Evolutionary conservation across 441 rosid species (phyloP), one percentile per base, ranked within the genome.

Genomic region (Isatis lusitanica): DNA sequence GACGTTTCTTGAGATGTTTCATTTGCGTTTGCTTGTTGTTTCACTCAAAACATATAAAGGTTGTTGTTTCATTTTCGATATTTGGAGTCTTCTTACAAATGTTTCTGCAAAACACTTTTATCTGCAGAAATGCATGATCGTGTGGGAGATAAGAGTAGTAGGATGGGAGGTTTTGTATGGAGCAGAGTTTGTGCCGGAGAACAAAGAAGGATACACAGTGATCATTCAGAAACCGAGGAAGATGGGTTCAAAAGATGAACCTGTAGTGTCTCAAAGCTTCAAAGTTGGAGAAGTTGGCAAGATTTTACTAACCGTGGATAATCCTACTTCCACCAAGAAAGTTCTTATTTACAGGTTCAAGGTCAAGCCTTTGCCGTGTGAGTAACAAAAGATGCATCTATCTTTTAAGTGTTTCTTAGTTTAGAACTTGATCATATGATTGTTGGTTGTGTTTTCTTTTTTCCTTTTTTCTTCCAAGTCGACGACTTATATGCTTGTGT

Each of bases 141-240:
- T 56, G 46, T 88, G 90, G 93, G 93, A 88, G 78, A 62, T 82
- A 6, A 70, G 84, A 63, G 91, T 85, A 5, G 79, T 83, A 11
- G 90, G 91, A 33, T 85, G 87, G 88, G 87, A 84, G 1, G 89
- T 85, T 28, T 67, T 56, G 36, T 86, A 86, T 52, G 87, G 85
- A 33, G 88, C 87, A 5, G 89, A 86, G 74, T 88, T 81, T 59
- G 82, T 85, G 46, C 90, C 93, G 1, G 70, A 53, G 51, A 68
- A 72, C 15, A 85, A 84, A 75, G 84, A 71, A 57, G 81, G 84
- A 64, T 88, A 88, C 69, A 83, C 91, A 0, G 84, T 88, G 56
- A 85, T 88, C 5, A 82, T 86, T 62, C 88, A 83, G 66, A 88
- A 85, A 75, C 76, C 84, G 10, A 82, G 81, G 71, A 84, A 80